These are phyloP conservation scores for Megacollybia marginata DNA, from an alignment of 768 basidiomycete genomes.

Conservation along the genomic window DNA sequence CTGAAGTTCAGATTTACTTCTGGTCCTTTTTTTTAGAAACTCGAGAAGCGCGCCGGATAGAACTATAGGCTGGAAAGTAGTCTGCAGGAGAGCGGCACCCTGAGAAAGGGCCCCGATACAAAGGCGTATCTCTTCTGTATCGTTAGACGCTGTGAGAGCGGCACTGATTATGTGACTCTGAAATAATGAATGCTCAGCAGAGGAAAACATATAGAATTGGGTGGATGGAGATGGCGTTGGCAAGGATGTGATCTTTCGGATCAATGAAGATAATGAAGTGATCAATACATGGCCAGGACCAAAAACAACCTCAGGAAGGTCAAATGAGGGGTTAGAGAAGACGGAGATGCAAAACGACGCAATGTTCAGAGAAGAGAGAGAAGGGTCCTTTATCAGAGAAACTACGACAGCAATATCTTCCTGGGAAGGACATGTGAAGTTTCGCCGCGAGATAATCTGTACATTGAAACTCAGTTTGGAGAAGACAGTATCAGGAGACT, in stretches of 20 bases:
- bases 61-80: constrained; percentile 39
- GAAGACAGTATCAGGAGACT: background rate
- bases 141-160: constrained; percentile 26
- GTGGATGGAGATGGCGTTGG: constrained; percentile 18
- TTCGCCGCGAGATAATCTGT: constrained; percentile 35
- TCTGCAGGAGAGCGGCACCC: constrained; percentile 40
- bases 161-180: constrained; percentile 34
- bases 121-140: constrained; percentile 27
- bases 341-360: constrained; percentile 29
- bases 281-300: constrained; percentile 26
- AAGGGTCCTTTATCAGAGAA: constrained; percentile 35
- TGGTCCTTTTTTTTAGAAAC: constrained; percentile 29
- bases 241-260: constrained; percentile 24
- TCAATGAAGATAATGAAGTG: constrained; percentile 25
- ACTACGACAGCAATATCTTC: constrained; percentile 41
- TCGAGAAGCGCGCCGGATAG: constrained; percentile 36
- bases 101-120: constrained; percentile 45
- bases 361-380: constrained; percentile 21
- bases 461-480: background rate
- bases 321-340: constrained; percentile 15
- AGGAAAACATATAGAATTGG: constrained; percentile 44
- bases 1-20: constrained; percentile 29
- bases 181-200: constrained; percentile 28
- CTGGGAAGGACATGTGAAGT: constrained; percentile 32
- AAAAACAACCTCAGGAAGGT: constrained; percentile 11